Conservation (phyloP, 2,329 filamentous ascomycete species). For the Xylaria sp. region DNA sequence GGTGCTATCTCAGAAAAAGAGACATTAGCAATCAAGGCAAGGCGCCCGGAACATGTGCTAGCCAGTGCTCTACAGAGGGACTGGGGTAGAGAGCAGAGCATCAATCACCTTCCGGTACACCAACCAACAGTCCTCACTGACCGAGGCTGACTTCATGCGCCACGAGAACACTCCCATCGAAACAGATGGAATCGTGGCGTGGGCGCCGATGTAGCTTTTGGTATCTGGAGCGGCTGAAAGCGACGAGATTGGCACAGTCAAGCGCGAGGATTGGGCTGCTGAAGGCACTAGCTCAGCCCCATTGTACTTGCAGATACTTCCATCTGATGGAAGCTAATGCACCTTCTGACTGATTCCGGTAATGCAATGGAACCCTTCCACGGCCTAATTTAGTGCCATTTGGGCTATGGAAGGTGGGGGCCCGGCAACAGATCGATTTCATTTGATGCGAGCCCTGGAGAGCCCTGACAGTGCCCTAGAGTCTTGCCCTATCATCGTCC, state of each 20-base stretch:
- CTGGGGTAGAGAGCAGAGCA: not conserved
- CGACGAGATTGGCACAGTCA: not conserved
- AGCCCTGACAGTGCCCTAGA: too few relatives aligned
- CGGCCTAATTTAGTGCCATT: constrained; percentile 7
- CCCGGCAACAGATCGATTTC: constrained; percentile 31
- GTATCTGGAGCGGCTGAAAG: constrained; percentile 41
- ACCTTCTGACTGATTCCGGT: constrained; percentile 34
- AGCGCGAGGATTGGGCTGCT: not conserved
- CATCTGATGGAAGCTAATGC: constrained; percentile 18
- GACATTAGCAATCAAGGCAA: constrained; percentile 35
- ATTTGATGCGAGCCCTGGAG: not conserved
- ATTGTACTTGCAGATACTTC: constrained; percentile 42
- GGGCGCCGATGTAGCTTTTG: constrained; percentile 35
- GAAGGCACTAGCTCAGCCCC: constrained; percentile 39
- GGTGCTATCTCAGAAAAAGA: constrained; percentile 14
- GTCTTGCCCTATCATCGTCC: too few relatives aligned
- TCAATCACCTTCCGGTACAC: not conserved
- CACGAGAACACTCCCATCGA: constrained; percentile 48
- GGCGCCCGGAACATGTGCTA: constrained; percentile 20
- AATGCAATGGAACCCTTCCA: constrained; percentile 36
- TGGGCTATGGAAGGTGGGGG: constrained; percentile 15
- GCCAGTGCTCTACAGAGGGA: not conserved
- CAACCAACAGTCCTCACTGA: constrained; percentile 28
- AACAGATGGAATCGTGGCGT: constrained; percentile 53
- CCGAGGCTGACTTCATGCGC: constrained; percentile 49